A percentile compares a stretch with the other conserved stretches of the same genome.
Conservation (phyloP, 2,329 filamentous ascomycete species). For the Diaporthe capsici region DNA sequence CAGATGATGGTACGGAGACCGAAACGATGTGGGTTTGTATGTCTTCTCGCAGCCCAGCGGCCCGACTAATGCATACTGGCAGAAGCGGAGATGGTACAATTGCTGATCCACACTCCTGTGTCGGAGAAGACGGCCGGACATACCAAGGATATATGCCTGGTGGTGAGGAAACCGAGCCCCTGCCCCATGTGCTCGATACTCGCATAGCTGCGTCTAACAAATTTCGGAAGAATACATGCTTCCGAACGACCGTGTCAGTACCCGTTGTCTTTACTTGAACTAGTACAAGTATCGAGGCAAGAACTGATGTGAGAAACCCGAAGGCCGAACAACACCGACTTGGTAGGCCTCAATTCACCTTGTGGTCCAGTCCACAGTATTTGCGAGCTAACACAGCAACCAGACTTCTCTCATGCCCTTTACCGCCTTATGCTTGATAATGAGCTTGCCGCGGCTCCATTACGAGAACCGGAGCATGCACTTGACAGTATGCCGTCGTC, state of each 20-base stretch:
- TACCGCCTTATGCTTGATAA: conserved; percentile 20
- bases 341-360: not conserved
- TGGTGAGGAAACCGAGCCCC: conserved; percentile 2
- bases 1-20: not conserved
- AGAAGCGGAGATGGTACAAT: conserved; percentile 14
- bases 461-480: conserved; percentile 9
- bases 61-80: not conserved
- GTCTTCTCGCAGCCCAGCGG: too few species aligned
- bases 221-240: conserved; percentile 17
- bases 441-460: conserved; percentile 8
- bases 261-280: not conserved
- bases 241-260: conserved; percentile 11
- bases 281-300: not conserved
- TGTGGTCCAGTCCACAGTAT: not conserved
- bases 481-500: conserved; percentile 13
- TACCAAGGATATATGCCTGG: conserved; percentile 21
- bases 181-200: not conserved
- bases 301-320: not conserved
- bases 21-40: not conserved
- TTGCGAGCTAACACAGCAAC: not conserved
- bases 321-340: conserved; percentile 22
- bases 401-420: conserved; percentile 16
- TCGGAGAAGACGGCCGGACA: conserved; percentile 12
- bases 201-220: not conserved
- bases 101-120: conserved; percentile 2